Base-by-base conservation (phyloP, 2,329 filamentous ascomycete genomes). In the Aspergillus sp. region DNA sequence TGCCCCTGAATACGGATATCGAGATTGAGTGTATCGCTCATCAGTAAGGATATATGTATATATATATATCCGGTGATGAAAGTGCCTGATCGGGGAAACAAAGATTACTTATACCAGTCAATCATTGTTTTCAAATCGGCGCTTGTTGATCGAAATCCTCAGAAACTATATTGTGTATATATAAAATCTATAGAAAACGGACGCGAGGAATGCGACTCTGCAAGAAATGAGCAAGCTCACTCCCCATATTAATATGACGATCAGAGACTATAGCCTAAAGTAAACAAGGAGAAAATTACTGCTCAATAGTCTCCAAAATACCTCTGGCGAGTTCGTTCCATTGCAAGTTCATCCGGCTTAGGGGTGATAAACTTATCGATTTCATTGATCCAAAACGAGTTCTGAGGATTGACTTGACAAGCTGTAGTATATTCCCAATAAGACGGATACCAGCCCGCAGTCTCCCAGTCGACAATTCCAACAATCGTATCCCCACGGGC, bases 1-100 rank as follows among this genome's bases (percentile, higher is more conserved):
- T 96, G 65, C 92, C 92, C 62, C 92, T 93, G 83, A 88, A 88
- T 59, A 92, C 92, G 44, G 88, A 92, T 62, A 88, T 96, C 23
- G 92, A 96, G 83, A 95, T 96, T 74, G 92, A 96, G 84, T 90
- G 88, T 75, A 90, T 95, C 59, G 82, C 60, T 49, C 59, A 62
- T 56, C 51, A 30, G n/a, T 50, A 27, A 27, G 15, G n/a, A 3
- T 19, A n/a, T n/a, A n/a, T n/a, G n/a, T n/a, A n/a, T n/a, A 27
- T 41, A 52, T 27, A 7, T 25, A 39, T 30, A 30, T 36, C 32
- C 0, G 32, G 32, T 36, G 32, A 36, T 36, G 11, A 13, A 5
- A 15, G 32, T 36, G 32, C 32, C 11, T 36, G 10, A 5, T 15
- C 2, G 32, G 32, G 11, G 21, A 41, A 41, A 53, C 19, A 7